phyloP scores from a whole-genome alignment of 495 filamentous ascomycete species.

The Chaetomium cochliodes region DNA sequence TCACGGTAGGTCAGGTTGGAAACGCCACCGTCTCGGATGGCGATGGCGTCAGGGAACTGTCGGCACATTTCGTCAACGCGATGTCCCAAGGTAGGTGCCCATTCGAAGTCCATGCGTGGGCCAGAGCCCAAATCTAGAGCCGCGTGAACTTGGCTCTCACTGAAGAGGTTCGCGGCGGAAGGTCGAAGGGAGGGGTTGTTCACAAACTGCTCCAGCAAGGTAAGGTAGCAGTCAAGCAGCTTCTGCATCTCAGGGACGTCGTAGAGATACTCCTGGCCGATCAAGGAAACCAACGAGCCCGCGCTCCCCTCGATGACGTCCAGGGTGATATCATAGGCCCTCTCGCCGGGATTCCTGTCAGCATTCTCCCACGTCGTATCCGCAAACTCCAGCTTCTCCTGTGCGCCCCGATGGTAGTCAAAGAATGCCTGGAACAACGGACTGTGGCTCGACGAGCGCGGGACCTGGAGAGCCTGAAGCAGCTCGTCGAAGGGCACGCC shows the following conservation, averaged over 20 bases:
- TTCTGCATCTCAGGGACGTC: not conserved
- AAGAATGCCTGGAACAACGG: conserved; percentile 43
- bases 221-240: conserved; percentile 9
- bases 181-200: not conserved
- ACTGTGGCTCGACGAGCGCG: conserved; percentile 22
- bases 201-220: not conserved
- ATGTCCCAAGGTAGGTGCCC: not conserved
- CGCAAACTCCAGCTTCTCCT: conserved; percentile 12
- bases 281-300: conserved; percentile 19
- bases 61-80: not conserved
- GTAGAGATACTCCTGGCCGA: conserved; percentile 26
- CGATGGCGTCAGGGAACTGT: not conserved
- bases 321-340: conserved; percentile 29
- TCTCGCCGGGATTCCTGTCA: not conserved
- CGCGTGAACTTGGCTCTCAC: not conserved
- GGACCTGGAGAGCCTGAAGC: conserved; percentile 34
- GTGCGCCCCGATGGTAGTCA: conserved; percentile 36
- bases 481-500: conserved; percentile 38
- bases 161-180: not conserved
- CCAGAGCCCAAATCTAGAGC: not conserved
- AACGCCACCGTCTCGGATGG: not conserved
- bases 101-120: not conserved
- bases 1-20: not conserved
- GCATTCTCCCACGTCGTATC: conserved; percentile 4
- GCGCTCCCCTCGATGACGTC: conserved; percentile 28